Conservation (phyloP, 352 stramenopile species). For the Phytophthora pistaciae region DNA sequence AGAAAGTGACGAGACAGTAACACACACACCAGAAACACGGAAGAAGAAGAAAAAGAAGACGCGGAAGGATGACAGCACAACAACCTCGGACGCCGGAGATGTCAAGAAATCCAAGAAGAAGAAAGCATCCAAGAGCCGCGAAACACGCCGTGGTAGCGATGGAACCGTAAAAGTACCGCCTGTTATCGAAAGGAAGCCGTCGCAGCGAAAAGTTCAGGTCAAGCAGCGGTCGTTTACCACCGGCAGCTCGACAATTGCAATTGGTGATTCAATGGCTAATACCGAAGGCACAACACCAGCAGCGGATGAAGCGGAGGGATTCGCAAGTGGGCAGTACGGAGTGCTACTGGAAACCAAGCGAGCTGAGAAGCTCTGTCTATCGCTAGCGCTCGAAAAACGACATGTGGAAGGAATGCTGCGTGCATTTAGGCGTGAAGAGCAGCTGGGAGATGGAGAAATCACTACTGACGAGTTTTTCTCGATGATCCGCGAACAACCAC, state of each 20-base stretch:
- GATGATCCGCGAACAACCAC: constrained; percentile 62
- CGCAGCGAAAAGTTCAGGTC: constrained; percentile 11
- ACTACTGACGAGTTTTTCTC: constrained; percentile 71
- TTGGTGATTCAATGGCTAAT: background rate
- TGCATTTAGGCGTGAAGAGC: constrained; percentile 58
- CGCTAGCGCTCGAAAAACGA: constrained; percentile 50
- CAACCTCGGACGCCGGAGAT: background rate
- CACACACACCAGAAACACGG: background rate
- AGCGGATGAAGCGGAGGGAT: background rate
- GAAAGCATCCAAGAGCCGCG: background rate
- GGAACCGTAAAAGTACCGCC: background rate
- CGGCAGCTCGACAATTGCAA: background rate
- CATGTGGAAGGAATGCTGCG: constrained; percentile 46
- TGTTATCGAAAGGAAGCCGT: background rate
- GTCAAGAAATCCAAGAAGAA: constrained; percentile 16
- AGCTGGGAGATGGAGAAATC: constrained; percentile 55
- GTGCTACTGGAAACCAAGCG: constrained; percentile 59
- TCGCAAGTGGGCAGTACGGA: constrained; percentile 29
- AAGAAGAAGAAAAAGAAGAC: constrained; percentile 21
- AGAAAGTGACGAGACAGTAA: background rate
- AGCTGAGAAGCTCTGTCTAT: constrained; percentile 63
- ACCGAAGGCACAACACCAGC: background rate
- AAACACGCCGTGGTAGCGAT: background rate
- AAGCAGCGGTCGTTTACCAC: background rate
- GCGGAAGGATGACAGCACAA: constrained; percentile 1